phyloP scores from a whole-genome alignment of 106 monocot genomes.

The Dendrobium officinale region DNA sequence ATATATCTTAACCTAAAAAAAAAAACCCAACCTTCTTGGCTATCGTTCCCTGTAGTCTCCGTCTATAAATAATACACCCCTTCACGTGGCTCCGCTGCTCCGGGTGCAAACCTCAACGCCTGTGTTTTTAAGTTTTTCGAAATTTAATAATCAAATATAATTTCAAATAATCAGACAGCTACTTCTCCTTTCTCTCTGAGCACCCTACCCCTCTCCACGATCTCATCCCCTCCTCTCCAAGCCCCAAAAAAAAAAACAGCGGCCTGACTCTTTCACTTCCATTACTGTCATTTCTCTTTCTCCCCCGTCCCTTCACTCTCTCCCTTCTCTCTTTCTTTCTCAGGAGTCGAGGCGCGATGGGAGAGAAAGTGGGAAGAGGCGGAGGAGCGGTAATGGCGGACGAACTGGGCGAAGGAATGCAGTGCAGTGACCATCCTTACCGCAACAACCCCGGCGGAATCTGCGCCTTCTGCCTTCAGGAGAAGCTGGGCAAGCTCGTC shows the following conservation, averaged over 20 bases:
- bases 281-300: not conserved
- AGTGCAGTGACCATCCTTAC: slow-evolving; percentile 66
- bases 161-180: not conserved
- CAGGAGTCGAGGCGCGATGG: not conserved
- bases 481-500: slow-evolving; percentile 75
- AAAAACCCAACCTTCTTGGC: no score
- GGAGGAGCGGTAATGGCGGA: slow-evolving; percentile 2
- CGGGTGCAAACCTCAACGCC: slow-evolving; percentile 2
- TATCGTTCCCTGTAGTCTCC: no score
- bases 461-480: slow-evolving; percentile 76
- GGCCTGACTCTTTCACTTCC: not conserved
- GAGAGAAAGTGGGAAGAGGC: not conserved
- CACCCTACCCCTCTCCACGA: not conserved
- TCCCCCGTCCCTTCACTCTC: not conserved
- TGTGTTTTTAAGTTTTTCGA: not conserved
- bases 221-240: not conserved
- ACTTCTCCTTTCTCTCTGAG: not conserved
- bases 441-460: slow-evolving; percentile 52
- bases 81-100: not conserved
- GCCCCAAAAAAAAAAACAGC: no score
- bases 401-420: slow-evolving; percentile 18
- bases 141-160: not conserved
- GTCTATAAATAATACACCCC: no score
- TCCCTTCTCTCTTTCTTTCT: not conserved
- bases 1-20: no score